Evolutionary conservation across 306 rosid genomes (phyloP).

Genomic region (Cucumis sativus): Cucumber_9930_V3 NC_026660.2:17731501-17732000

Average conservation of each 20-base stretch:
- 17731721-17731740: neutral
- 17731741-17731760: neutral
- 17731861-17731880: constrained; percentile 54
- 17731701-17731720: neutral
- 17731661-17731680: constrained; percentile 31
- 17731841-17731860: constrained; percentile 59
- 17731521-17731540: neutral
- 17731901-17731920: constrained; percentile 29
- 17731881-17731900: constrained; percentile 47
- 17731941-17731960: constrained; percentile 6
- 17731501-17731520: neutral
- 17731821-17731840: constrained; percentile 26
- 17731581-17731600: constrained; percentile 72
- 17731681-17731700: neutral
- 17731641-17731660: constrained; percentile 35
- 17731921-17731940: neutral
- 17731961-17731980: constrained; percentile 31
- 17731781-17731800: constrained; percentile 53
- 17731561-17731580: constrained; percentile 39
- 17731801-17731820: constrained; percentile 23
- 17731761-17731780: neutral
- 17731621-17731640: constrained; percentile 25
- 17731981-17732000: constrained; percentile 71
- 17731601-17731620: constrained; percentile 40
- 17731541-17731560: constrained; percentile 17